phyloP scores from a whole-genome alignment of 352 stramenopile species.

The Phytophthora palmivora region DNA sequence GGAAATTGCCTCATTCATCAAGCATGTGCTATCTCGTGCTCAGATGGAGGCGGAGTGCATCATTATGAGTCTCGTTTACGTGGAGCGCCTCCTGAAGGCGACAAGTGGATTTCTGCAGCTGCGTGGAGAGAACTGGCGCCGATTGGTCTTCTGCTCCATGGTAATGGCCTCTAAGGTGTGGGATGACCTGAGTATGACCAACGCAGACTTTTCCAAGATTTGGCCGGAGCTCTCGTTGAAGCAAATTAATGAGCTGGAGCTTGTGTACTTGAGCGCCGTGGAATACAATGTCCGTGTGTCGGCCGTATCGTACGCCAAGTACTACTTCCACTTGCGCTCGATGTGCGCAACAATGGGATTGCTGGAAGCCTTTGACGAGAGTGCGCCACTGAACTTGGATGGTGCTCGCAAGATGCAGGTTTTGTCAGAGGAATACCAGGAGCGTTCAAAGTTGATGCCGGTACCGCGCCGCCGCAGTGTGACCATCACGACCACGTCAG shows the following conservation, averaged over 20 bases:
- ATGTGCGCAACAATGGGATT: slow-evolving; percentile 93
- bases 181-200: slow-evolving; percentile 99
- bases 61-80: slow-evolving; percentile 98
- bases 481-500: slow-evolving; percentile 75
- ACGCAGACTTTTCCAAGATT: slow-evolving; percentile 96
- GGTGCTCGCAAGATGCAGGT: slow-evolving; percentile 89
- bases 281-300: slow-evolving; percentile 92
- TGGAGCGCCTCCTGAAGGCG: slow-evolving; percentile 95
- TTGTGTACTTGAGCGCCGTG: slow-evolving; percentile 91
- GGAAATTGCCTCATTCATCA: slow-evolving; percentile 94
- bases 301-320: slow-evolving; percentile 91
- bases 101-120: slow-evolving; percentile 86
- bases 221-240: slow-evolving; percentile 91
- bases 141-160: slow-evolving; percentile 96
- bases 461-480: slow-evolving; percentile 75
- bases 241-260: slow-evolving; percentile 96
- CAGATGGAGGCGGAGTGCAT: slow-evolving; percentile 97
- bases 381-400: slow-evolving; percentile 80
- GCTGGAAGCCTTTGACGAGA: slow-evolving; percentile 77
- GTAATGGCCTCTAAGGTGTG: slow-evolving; percentile 97
- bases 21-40: slow-evolving; percentile 91
- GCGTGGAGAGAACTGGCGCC: slow-evolving; percentile 92
- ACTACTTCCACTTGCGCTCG: slow-evolving; percentile 97
- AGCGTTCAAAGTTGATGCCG: slow-evolving; percentile 81
- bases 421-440: slow-evolving; percentile 87